These are phyloP conservation scores for Leptosphaerulina australis DNA, from an alignment of 2,329 filamentous ascomycete genomes.

Conservation along the genomic window DNA sequence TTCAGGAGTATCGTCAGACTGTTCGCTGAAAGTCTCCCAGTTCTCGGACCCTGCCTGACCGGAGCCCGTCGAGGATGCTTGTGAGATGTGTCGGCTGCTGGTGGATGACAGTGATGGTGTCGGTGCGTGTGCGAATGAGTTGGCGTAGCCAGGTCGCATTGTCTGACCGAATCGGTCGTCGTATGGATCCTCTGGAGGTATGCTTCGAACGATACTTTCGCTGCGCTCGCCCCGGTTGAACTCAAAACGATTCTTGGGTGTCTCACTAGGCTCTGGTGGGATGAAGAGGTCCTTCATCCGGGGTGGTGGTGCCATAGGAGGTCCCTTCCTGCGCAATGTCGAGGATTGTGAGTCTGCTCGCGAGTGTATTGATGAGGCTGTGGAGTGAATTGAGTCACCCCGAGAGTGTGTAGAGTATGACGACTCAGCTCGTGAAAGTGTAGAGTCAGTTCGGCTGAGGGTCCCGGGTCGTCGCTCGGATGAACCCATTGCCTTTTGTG, in stretches of 20 bases:
- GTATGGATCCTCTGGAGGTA: slow-evolving; percentile 82
- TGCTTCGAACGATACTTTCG: slow-evolving; percentile 64
- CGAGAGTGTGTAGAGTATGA: slow-evolving; percentile 22
- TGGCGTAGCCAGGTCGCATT: slow-evolving; percentile 35
- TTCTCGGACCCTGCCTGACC: slow-evolving; percentile 85
- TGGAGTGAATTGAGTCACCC: slow-evolving; percentile 12
- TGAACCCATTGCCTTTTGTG: slow-evolving; percentile 53
- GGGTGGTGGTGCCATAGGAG: slow-evolving; percentile 69
- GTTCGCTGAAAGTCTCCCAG: slow-evolving; percentile 95
- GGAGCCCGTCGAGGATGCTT: slow-evolving; percentile 60
- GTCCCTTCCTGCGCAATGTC: slow-evolving; percentile 50
- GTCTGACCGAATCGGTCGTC: slow-evolving; percentile 55
- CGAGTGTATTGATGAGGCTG: slow-evolving; percentile 25
- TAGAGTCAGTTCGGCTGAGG: slow-evolving; percentile 35
- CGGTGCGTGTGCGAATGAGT: slow-evolving; percentile 31
- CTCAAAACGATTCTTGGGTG: slow-evolving; percentile 52
- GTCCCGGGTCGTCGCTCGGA: slow-evolving; percentile 66
- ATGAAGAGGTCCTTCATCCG: slow-evolving; percentile 86
- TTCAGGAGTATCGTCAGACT: slow-evolving; percentile 69
- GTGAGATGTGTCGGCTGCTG: slow-evolving; percentile 65
- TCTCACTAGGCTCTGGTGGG: slow-evolving; percentile 55
- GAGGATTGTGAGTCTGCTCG: slow-evolving; percentile 34
- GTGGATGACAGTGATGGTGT: slow-evolving; percentile 34
- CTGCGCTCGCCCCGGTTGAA: slow-evolving; percentile 56
- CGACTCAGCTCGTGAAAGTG: slow-evolving; percentile 11